Evolutionary conservation across 805 yeast species (phyloP).

Genomic region (Tetrapisispora nanseiensis): DNA sequence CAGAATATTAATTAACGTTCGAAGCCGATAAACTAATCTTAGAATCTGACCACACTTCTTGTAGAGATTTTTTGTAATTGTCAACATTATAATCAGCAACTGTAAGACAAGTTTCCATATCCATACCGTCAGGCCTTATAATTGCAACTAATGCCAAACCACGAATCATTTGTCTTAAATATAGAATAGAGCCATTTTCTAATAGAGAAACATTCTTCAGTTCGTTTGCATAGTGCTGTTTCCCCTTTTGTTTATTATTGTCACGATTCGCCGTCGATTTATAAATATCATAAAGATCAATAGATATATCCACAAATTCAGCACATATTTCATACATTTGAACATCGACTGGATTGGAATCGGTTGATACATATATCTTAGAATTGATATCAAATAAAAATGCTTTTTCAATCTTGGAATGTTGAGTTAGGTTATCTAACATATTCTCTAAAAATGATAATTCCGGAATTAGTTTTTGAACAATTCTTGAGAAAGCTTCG

Average conservation of each 20-base stretch:
- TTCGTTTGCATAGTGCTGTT: slow-evolving; percentile 21
- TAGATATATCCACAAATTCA: slow-evolving; percentile 89
- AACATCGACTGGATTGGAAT: slow-evolving; percentile 89
- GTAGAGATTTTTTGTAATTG: slow-evolving; percentile 65
- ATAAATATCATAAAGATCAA: slow-evolving; percentile 72
- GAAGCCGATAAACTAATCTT: slow-evolving; percentile 9
- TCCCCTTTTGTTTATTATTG: background rate
- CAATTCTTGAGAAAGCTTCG: slow-evolving; percentile 89
- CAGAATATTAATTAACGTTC: background rate
- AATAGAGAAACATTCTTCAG: slow-evolving; percentile 63
- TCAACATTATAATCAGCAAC: slow-evolving; percentile 85
- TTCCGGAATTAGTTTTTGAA: slow-evolving; percentile 84
- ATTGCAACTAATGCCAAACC: slow-evolving; percentile 87
- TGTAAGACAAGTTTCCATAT: slow-evolving; percentile 41
- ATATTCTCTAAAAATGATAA: slow-evolving; percentile 79
- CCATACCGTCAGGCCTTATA: slow-evolving; percentile 54
- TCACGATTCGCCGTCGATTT: slow-evolving; percentile 19
- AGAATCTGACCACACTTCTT: slow-evolving; percentile 44
- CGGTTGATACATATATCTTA: slow-evolving; percentile 92
- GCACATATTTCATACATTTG: slow-evolving; percentile 96
- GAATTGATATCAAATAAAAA: slow-evolving; percentile 86
- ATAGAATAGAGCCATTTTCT: slow-evolving; percentile 75
- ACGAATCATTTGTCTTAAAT: slow-evolving; percentile 83
- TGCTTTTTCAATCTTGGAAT: slow-evolving; percentile 85
- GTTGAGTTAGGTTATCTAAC: slow-evolving; percentile 80